Evolutionary conservation across 768 basidiomycete genomes (phyloP).

Genomic region (Glaciozyma antarctica): DNA sequence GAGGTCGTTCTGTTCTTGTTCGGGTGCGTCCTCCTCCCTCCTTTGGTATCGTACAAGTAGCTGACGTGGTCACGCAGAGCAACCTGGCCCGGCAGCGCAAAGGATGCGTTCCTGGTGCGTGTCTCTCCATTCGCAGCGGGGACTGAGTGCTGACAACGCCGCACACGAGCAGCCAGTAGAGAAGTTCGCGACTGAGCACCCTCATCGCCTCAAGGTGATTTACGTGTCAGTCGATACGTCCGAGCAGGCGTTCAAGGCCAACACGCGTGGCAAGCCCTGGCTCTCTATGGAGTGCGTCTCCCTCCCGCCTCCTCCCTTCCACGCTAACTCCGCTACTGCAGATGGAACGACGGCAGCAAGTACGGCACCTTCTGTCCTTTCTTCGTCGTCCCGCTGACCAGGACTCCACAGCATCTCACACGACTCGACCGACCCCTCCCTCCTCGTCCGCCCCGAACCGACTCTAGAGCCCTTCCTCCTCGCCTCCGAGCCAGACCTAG

Average conservation of each 20-base stretch:
- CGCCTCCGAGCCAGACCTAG: slow-evolving; percentile 31
- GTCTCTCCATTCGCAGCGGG: too few relatives aligned
- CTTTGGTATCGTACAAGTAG: too few relatives aligned
- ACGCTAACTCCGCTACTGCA: background rate
- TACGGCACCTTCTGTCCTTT: background rate
- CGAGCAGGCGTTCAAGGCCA: slow-evolving; percentile 8
- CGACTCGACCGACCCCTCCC: background rate
- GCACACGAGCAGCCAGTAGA: background rate
- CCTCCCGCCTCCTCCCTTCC: background rate
- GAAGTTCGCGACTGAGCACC: slow-evolving; percentile 7
- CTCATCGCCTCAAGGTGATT: slow-evolving; percentile 31
- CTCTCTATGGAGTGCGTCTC: slow-evolving; percentile 29
- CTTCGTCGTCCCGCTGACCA: background rate
- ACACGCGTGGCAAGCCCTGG: slow-evolving; percentile 15
- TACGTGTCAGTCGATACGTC: slow-evolving; percentile 29
- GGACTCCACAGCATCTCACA: background rate
- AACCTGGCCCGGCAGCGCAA: slow-evolving; percentile 10
- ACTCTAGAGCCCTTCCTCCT: slow-evolving; percentile 32
- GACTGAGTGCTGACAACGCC: background rate
- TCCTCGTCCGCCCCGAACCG: background rate
- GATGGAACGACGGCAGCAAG: slow-evolving; percentile 33
- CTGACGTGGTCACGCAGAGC: slow-evolving; percentile 19
- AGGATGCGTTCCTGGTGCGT: slow-evolving; percentile 17
- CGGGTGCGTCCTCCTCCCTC: slow-evolving; percentile 2
- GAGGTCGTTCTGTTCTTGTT: slow-evolving; percentile 31